A percentile compares a stretch with the other conserved stretches of the same genome.
phyloP scores from a whole-genome alignment of 2,329 filamentous ascomycete species.

The Venturia aucupariae region DNA sequence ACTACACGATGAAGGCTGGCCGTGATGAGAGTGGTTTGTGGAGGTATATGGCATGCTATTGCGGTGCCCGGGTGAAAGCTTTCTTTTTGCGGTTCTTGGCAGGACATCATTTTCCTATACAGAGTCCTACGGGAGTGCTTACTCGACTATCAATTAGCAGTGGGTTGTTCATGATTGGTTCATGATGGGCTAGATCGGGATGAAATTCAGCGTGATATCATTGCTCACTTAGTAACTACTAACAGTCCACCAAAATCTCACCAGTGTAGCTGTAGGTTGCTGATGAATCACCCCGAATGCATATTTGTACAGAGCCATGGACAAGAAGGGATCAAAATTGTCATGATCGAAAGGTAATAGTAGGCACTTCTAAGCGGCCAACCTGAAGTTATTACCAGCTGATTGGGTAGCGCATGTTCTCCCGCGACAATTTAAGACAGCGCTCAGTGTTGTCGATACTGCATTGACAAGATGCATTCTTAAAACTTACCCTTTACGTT shows the following conservation, averaged over 20 bases:
- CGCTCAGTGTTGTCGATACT: background rate
- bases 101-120: background rate
- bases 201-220: slow-evolving; percentile 4
- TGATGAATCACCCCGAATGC: background rate
- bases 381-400: background rate
- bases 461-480: background rate
- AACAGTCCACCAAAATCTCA: background rate
- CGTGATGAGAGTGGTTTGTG: background rate
- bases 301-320: background rate
- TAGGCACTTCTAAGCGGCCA: background rate
- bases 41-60: background rate
- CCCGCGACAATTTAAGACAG: background rate
- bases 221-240: background rate
- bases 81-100: slow-evolving; percentile 2
- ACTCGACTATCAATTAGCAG: slow-evolving; percentile 7
- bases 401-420: background rate
- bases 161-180: background rate
- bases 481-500: background rate
- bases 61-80: background rate
- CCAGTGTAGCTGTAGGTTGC: background rate
- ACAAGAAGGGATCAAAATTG: background rate
- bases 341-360: background rate
- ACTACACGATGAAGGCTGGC: background rate
- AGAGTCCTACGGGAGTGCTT: slow-evolving; percentile 3
- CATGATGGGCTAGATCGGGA: background rate